These are phyloP conservation scores for Opeltia flavorubescens DNA, from an alignment of 495 filamentous ascomycete species.

Conservation along the genomic window DNA sequence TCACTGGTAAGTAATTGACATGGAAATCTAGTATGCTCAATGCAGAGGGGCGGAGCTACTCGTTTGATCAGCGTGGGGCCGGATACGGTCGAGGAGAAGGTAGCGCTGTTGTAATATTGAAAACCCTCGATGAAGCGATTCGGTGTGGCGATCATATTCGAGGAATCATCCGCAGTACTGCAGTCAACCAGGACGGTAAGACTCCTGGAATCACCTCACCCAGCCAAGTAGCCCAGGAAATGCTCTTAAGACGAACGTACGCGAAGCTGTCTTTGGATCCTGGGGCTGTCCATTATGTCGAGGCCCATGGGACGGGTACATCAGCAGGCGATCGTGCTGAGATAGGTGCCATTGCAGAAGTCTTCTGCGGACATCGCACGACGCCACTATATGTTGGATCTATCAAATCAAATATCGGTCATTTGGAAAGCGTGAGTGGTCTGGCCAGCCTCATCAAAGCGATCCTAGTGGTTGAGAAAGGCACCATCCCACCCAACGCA, in stretches of 20 bases:
- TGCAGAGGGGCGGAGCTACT: slow-evolving; percentile 19
- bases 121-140: slow-evolving; percentile 24
- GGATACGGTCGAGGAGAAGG: slow-evolving; percentile 36
- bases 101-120: slow-evolving; percentile 26
- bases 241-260: slow-evolving; percentile 31
- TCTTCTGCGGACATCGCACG: slow-evolving; percentile 4
- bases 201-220: slow-evolving; percentile 30
- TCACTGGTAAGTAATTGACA: too few relatives aligned
- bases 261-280: slow-evolving; percentile 23
- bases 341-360: slow-evolving; percentile 11
- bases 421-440: slow-evolving; percentile 12
- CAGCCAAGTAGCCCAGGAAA: slow-evolving; percentile 21
- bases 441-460: slow-evolving; percentile 31
- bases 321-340: slow-evolving; percentile 36
- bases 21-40: too few relatives aligned
- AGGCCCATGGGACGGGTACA: slow-evolving; percentile 41
- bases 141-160: slow-evolving; percentile 29
- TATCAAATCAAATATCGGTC: slow-evolving; percentile 34
- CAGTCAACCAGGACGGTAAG: slow-evolving; percentile 37
- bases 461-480: slow-evolving; percentile 29
- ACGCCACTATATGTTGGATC: slow-evolving; percentile 29
- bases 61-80: slow-evolving; percentile 15
- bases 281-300: slow-evolving; percentile 22
- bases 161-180: slow-evolving; percentile 14
- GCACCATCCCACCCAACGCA: slow-evolving; percentile 33